Base-by-base conservation (phyloP, 352 stramenopile species). In the Globisporangium iwayamae region DNA sequence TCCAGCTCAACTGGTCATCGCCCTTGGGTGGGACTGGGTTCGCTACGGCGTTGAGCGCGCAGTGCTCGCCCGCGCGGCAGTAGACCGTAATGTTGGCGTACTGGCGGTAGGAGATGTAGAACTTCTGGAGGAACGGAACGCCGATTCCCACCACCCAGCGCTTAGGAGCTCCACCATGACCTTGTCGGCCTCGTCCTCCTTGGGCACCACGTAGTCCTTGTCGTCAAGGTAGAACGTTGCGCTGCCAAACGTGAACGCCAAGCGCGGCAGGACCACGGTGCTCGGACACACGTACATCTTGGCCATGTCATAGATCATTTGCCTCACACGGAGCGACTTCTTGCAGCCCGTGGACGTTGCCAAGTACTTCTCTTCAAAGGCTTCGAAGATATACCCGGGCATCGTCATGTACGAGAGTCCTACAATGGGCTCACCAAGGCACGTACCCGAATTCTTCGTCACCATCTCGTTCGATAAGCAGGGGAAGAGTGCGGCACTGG, bases 211-310 rank as follows among this genome's bases (percentile, higher is more conserved):
- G 36, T 59, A 48, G 20, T 59, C 36, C 53, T 59, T 36, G n/a
- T 10, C 5, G n/a, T 48, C 34, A 11, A 59, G 18, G 36, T 59
- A 59, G 53, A 59, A 25, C 34, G 53, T 48, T n/a, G 53, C 38
- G n/a, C 16, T 60, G 3, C 54, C 54, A 25, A 60, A 60, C n/a
- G 36, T 60, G 54, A 60, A 14, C n/a, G n/a, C 54, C 10, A 60
- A n/a, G 3, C 36, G 54, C 7, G 54, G 54, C 8, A 60, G 20
- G 3, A 9, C n/a, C 34, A 59, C 34, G 13, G 11, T 34, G 36
- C 54, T 30, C 4, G 54, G 36, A 60, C 54, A 60, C 54, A 36
- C 54, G 9, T 50, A 50, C 13, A 47, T 41, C 36, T 16, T 47
- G 41, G n/a, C 11, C 41, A 4, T 10, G 36, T 10, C 36, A 10